These are phyloP conservation scores for Acacia concinna DNA, from an alignment of 331 rosid genomes.

Conservation along the genomic window DNA sequence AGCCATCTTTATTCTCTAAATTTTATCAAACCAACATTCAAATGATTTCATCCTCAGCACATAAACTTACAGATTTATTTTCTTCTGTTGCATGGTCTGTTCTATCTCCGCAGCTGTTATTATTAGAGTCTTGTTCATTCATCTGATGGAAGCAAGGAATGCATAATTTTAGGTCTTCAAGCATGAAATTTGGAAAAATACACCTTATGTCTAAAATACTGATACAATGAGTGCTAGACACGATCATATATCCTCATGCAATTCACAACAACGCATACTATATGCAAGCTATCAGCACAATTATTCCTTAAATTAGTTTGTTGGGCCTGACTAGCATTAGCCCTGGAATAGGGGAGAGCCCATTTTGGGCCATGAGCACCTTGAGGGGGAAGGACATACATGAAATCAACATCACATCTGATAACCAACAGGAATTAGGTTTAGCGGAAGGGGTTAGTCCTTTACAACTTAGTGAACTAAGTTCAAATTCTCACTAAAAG, in stretches of 20 bases:
- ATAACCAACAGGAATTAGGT: too few species aligned
- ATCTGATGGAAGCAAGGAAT: conserved; percentile 32
- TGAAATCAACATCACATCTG: too few species aligned
- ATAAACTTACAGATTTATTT: conserved; percentile 46
- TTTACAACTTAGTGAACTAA: too few species aligned
- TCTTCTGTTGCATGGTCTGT: conserved; percentile 23
- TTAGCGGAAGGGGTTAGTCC: too few species aligned
- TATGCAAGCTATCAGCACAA: neutral
- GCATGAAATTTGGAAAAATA: neutral
- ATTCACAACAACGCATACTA: neutral
- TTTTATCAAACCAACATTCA: conserved; percentile 23
- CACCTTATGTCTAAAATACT: neutral
- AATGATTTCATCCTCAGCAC: neutral
- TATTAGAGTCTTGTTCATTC: conserved; percentile 38
- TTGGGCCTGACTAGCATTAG: neutral
- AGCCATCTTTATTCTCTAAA: conserved; percentile 9
- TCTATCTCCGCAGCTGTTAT: conserved; percentile 40
- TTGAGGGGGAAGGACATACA: too few species aligned
- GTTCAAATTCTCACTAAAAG: too few species aligned
- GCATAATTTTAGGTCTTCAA: neutral
- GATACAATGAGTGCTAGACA: neutral
- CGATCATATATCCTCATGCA: neutral
- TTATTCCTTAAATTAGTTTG: too few species aligned
- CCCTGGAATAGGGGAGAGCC: neutral
- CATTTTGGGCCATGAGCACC: too few species aligned